Percentiles rank a stretch among this genome's conserved stretches.
phyloP scores from a whole-genome alignment of 2,329 filamentous ascomycete species.

The Neocucurbitaria cava region DNA sequence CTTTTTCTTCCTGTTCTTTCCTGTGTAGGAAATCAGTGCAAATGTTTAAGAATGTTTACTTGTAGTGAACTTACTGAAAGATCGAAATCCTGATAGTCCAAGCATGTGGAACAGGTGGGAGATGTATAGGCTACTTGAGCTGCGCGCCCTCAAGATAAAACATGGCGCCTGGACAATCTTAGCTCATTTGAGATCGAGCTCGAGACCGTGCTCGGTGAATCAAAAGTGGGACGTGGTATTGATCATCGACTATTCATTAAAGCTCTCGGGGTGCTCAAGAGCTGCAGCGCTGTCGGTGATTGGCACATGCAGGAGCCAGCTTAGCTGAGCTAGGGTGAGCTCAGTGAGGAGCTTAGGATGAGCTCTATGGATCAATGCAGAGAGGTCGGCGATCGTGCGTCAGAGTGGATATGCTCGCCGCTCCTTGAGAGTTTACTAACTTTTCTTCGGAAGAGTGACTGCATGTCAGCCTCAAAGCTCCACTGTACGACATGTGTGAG shows the following conservation, averaged over 20 bases:
- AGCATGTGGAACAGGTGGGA: slow-evolving; percentile 25
- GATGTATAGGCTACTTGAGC: neutral
- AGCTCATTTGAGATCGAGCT: slow-evolving; percentile 7
- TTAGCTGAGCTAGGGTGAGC: slow-evolving; percentile 14
- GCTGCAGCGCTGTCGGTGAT: slow-evolving; percentile 1
- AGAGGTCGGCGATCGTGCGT: slow-evolving; percentile 15
- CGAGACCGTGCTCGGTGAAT: slow-evolving; percentile 5
- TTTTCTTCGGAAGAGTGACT: slow-evolving; percentile 1
- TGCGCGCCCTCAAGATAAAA: slow-evolving; percentile 12
- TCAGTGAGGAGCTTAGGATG: neutral
- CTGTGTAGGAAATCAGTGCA: slow-evolving; percentile 15
- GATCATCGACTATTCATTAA: slow-evolving; percentile 12
- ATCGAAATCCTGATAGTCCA: slow-evolving; percentile 23
- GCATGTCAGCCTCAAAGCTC: slow-evolving; percentile 3
- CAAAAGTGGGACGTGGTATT: slow-evolving; percentile 21
- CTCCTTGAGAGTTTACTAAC: neutral
- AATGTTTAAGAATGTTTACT: neutral
- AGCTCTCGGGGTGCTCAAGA: neutral
- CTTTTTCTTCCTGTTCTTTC: slow-evolving; percentile 25
- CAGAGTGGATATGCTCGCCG: neutral
- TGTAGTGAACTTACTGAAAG: slow-evolving; percentile 19
- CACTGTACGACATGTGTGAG: neutral
- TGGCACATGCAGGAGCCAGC: slow-evolving; percentile 10
- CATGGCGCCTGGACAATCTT: slow-evolving; percentile 4
- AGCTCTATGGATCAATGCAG: slow-evolving; percentile 5